These are phyloP conservation scores for Botrytis squamosa DNA, from an alignment of 2,329 filamentous ascomycete genomes.

Conservation along the genomic window DNA sequence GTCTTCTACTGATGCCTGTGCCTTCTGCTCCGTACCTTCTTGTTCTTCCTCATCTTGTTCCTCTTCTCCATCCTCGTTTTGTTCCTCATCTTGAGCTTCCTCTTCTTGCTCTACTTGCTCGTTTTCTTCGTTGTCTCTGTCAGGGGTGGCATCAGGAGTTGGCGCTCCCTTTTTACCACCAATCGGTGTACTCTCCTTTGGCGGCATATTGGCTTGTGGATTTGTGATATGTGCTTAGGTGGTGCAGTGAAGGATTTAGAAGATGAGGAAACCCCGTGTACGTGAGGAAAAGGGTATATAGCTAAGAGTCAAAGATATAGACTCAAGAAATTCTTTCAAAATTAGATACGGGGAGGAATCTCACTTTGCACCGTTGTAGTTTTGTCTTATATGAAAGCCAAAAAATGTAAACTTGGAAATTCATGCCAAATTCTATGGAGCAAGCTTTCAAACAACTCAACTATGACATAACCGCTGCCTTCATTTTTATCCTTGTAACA, in stretches of 20 bases:
- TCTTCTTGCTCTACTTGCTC: slow-evolving; percentile 16
- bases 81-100: slow-evolving; percentile 19
- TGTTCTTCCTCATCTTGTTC: slow-evolving; percentile 13
- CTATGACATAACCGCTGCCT: slow-evolving; percentile 21
- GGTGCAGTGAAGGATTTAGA: not conserved
- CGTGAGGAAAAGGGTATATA: not conserved
- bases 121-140: slow-evolving; percentile 3
- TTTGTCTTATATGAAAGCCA: slow-evolving; percentile 16
- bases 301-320: not conserved
- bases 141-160: slow-evolving; percentile 11
- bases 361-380: not conserved
- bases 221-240: not conserved
- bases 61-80: slow-evolving; percentile 17
- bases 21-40: slow-evolving; percentile 17
- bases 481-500: slow-evolving; percentile 3
- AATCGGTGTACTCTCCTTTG: slow-evolving; percentile 17
- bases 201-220: slow-evolving; percentile 8
- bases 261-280: not conserved
- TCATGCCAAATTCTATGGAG: slow-evolving; percentile 17
- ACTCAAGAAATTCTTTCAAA: not conserved
- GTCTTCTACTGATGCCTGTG: slow-evolving; percentile 8
- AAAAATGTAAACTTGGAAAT: slow-evolving; percentile 18
- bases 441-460: slow-evolving; percentile 8
- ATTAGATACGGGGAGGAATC: not conserved
- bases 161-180: slow-evolving; percentile 15